phyloP scores from a whole-genome alignment of 129 eudicot species.

The Saposhnikovia divaricata region DNA sequence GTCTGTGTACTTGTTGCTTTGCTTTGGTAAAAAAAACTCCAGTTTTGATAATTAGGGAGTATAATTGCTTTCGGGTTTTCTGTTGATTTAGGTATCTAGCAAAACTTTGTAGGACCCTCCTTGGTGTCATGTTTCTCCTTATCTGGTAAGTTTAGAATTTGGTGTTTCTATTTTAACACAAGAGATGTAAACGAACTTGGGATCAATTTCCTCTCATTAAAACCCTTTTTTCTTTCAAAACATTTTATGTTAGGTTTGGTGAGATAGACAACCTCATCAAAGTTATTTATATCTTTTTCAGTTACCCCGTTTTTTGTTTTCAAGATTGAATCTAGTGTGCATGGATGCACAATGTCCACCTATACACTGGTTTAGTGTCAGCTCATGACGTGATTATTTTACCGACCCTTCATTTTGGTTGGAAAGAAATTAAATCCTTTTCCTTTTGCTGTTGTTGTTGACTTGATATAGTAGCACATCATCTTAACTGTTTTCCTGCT shows the following conservation, averaged over 20 bases:
- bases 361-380: not conserved
- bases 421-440: slow-evolving; percentile 1
- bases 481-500: slow-evolving; percentile 38
- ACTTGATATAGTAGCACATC: slow-evolving; percentile 37
- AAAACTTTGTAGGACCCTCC: slow-evolving; percentile 40
- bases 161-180: not conserved
- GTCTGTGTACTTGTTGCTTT: slow-evolving; percentile 3
- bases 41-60: slow-evolving; percentile 21
- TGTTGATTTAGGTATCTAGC: slow-evolving; percentile 86
- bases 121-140: slow-evolving; percentile 46
- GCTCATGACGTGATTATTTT: not conserved
- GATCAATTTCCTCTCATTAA: not conserved
- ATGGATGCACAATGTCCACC: not conserved
- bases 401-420: not conserved
- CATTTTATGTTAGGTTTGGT: not conserved
- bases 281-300: too few species aligned
- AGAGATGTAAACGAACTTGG: not conserved
- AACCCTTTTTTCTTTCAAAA: too few species aligned
- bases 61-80: slow-evolving; percentile 34
- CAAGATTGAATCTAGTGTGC: too few species aligned
- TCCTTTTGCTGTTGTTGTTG: not conserved
- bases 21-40: not conserved
- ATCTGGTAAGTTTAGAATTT: slow-evolving; percentile 45
- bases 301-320: too few species aligned
- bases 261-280: not conserved